Evolutionary conservation across 179 eudicot species (phyloP).

Genomic region (Silene coronaria): DNA sequence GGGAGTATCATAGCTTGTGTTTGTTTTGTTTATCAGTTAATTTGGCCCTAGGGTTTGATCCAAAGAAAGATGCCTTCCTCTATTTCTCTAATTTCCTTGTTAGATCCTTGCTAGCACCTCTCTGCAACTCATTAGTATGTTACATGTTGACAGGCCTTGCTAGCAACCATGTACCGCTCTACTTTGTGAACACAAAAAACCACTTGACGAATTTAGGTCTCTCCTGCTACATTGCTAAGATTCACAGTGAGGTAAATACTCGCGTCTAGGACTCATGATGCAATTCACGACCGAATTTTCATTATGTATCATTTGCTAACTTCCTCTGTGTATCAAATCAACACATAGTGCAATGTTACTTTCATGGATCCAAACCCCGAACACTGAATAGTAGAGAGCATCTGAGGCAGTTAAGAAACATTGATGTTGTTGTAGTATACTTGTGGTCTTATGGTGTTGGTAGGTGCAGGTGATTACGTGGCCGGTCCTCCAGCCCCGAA

Average conservation of each 20-base stretch:
- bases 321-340: background rate
- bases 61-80: background rate
- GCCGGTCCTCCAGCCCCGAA: background rate
- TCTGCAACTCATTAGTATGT: slow-evolving; percentile 2
- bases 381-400: background rate
- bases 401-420: background rate
- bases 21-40: background rate
- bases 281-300: background rate
- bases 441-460: background rate
- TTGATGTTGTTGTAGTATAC: background rate
- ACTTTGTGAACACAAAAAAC: slow-evolving; percentile 54
- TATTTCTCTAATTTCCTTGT: background rate
- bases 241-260: slow-evolving; percentile 75
- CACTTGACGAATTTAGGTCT: slow-evolving; percentile 78
- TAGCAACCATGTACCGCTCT: slow-evolving; percentile 92
- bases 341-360: background rate
- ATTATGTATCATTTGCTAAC: background rate
- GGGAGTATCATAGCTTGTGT: background rate
- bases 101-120: background rate
- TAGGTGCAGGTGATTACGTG: background rate
- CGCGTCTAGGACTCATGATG: background rate
- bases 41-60: background rate
- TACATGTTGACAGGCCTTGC: slow-evolving; percentile 54
- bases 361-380: background rate
- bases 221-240: slow-evolving; percentile 87